These are phyloP conservation scores for Sechiopsis laciniata DNA, from an alignment of 306 rosid species.

Conservation along the genomic window DNA sequence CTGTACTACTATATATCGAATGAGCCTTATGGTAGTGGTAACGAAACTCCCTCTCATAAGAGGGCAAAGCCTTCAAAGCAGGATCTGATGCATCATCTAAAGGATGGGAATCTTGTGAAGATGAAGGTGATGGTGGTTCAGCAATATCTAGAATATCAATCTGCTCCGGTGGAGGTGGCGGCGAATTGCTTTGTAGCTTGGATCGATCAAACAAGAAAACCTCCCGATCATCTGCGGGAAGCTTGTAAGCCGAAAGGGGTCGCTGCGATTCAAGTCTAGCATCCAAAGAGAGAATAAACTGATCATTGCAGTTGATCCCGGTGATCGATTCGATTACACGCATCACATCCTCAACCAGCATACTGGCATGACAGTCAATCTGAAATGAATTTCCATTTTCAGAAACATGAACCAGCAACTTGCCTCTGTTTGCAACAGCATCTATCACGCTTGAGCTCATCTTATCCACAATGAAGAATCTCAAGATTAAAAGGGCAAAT, in stretches of 20 bases:
- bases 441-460: constrained; percentile 60
- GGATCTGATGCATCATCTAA: constrained; percentile 89
- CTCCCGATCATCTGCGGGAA: constrained; percentile 69
- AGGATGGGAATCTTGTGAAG: constrained; percentile 65
- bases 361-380: constrained; percentile 57
- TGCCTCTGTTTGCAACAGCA: constrained; percentile 45
- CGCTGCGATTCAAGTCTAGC: constrained; percentile 67
- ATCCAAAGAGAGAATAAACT: constrained; percentile 78
- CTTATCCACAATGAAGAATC: constrained; percentile 29
- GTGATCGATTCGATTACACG: constrained; percentile 45
- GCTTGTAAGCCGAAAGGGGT: constrained; percentile 65
- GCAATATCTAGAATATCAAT: constrained; percentile 39
- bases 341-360: constrained; percentile 69
- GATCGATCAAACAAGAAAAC: constrained; percentile 73
- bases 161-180: constrained; percentile 54
- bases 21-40: constrained; percentile 65
- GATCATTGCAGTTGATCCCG: constrained; percentile 49
- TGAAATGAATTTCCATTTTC: constrained; percentile 81
- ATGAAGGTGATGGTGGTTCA: constrained; percentile 55
- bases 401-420: constrained; percentile 75
- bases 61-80: constrained; percentile 88
- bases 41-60: constrained; percentile 84
- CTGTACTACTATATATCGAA: constrained; percentile 45
- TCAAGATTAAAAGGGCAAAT: constrained; percentile 24
- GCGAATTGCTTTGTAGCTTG: constrained; percentile 55